Base-by-base conservation (phyloP, 148 eudicot species). In the Spergularia bocconei region DNA sequence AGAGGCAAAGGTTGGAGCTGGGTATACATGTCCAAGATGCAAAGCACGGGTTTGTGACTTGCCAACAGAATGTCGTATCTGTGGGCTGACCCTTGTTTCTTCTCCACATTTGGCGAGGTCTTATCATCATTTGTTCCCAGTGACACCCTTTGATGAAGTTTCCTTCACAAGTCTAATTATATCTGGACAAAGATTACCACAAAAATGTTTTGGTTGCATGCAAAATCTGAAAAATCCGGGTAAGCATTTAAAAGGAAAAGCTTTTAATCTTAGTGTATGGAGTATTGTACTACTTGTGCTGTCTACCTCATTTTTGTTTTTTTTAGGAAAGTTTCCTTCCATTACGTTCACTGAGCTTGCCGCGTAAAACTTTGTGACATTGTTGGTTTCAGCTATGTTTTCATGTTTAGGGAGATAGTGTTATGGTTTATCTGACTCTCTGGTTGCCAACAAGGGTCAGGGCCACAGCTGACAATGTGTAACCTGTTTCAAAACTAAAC, bases 1-100 rank as follows among this genome's bases (percentile, higher is more conserved):
- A 80, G 97, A 91, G 81, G 96, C 93, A 57, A 94, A 94, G 82
- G 82, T 90, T 81, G 97, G 98, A 67, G 97, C 88, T 59, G 97
- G 98, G 19, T 94, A 94, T 81, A 92, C 91, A 71, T 94, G 98
- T 85, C 98, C 98, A 21, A 91, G 97, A 86, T 94, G 98, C 84
- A 94, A 94, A 82, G 91, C 93, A 8, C 93, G 97, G 5, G 88
- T 90, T 47, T 94, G 98, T 75, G 97, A 94, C 63, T 83, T 94
- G 59, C 98, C 98, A 13, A 91, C 93, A 50, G 97, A 91, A 69
- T 94, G 98, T 67, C 87, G 90, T 62, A 89, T 94, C 63, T 94
- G 98, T 79, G 98, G 98, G 20, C 82, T 94, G 83, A 94, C 98
- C 58, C 98, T 94, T 38, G 96, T 94, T 81, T 94, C 98, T 81